Evolutionary conservation across 495 filamentous ascomycete species (phyloP).

Genomic region (Neurospora tetrasperma): DNA sequence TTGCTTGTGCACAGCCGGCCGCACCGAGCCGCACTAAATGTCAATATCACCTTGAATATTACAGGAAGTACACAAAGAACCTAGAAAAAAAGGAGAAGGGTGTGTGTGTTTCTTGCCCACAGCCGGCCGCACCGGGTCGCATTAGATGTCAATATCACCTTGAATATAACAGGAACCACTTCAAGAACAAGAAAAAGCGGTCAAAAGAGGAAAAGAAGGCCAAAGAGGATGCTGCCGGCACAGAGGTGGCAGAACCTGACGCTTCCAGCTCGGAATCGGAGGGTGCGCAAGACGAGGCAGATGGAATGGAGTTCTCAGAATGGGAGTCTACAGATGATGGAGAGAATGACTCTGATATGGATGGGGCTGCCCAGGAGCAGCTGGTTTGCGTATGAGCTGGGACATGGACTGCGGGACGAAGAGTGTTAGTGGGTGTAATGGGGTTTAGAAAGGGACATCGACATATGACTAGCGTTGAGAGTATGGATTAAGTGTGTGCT

Average conservation of each 20-base stretch:
- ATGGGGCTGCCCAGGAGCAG: neutral
- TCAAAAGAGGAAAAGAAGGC: neutral
- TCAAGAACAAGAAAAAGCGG: rapidly evolving
- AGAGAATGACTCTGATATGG: neutral
- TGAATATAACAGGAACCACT: too few species aligned
- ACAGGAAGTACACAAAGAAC: too few species aligned
- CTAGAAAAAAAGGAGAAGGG: too few species aligned
- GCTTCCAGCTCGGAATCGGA: neutral
- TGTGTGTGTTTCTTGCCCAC: too few species aligned
- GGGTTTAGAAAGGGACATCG: neutral
- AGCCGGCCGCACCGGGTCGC: neutral
- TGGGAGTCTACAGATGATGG: neutral
- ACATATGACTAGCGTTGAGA: neutral
- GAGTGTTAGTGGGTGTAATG: neutral
- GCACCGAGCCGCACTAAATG: neutral
- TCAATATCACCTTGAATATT: neutral
- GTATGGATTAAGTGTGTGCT: neutral
- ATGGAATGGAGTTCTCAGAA: neutral
- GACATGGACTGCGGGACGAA: neutral
- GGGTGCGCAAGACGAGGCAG: neutral
- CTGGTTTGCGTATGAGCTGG: neutral
- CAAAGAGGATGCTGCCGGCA: neutral
- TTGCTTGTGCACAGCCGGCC: neutral
- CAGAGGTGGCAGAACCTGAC: neutral
- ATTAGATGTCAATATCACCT: neutral